phyloP scores from a whole-genome alignment of 371 early-diverging fungal species.

The Vairimorpha ceranae region DNA sequence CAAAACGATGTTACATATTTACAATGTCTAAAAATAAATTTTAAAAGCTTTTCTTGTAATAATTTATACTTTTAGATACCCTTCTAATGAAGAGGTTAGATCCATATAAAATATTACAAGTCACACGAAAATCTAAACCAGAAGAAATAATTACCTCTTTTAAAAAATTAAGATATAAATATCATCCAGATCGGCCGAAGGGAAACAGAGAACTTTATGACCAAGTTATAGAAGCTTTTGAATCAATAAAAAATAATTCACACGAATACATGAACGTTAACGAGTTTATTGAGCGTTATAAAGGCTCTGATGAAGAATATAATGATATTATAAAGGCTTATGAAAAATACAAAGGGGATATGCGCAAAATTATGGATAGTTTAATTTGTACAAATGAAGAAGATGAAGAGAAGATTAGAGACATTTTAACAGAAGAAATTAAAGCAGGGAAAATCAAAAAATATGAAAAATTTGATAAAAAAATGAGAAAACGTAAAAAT shows the following conservation, averaged over 20 bases:
- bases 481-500: constrained; percentile 31
- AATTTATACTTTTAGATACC: too few species aligned
- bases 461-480: constrained; percentile 30
- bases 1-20: too few species aligned
- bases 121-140: constrained; percentile 70
- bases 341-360: constrained; percentile 54
- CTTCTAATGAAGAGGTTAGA: constrained; percentile 36
- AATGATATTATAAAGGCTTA: constrained; percentile 46
- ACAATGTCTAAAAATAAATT: too few species aligned
- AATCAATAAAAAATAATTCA: constrained; percentile 19
- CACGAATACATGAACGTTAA: constrained; percentile 33
- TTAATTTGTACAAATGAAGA: constrained; percentile 46
- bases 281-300: constrained; percentile 39
- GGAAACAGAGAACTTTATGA: constrained; percentile 66
- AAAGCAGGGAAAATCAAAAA: constrained; percentile 21
- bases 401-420: constrained; percentile 50
- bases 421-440: constrained; percentile 38
- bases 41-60: too few species aligned
- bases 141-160: constrained; percentile 81
- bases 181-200: constrained; percentile 79
- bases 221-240: constrained; percentile 45
- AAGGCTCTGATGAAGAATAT: constrained; percentile 51
- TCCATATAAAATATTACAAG: constrained; percentile 74
- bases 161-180: constrained; percentile 71
- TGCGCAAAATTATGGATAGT: constrained; percentile 51